A percentile compares a stretch with the other conserved stretches of the same genome.
Conservation (phyloP, 1,284 basidiomycete genomes). For the Moesziomyces sp. region DNA sequence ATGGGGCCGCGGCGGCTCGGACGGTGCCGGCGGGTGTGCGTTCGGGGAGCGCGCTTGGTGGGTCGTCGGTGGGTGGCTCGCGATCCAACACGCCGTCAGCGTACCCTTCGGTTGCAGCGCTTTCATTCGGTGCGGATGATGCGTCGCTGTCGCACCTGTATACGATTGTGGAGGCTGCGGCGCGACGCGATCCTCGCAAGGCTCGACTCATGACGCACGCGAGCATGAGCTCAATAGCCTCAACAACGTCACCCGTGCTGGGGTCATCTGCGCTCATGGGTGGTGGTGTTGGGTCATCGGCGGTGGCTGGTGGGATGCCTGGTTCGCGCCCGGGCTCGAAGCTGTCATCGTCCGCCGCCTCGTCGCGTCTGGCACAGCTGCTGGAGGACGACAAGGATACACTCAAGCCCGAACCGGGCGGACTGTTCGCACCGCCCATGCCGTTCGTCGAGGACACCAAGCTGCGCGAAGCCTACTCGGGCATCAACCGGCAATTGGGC, state of each 20-base stretch:
- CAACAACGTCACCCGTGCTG: constrained; percentile 13
- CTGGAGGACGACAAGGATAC: constrained; percentile 23
- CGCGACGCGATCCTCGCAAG: constrained; percentile 46
- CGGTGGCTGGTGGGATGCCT: no score
- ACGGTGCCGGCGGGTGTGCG: constrained; percentile 1
- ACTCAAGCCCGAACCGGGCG: constrained; percentile 40
- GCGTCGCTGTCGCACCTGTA: constrained; percentile 55
- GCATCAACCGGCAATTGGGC: constrained; percentile 33
- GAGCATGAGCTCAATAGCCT: constrained; percentile 24
- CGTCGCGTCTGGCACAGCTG: constrained; percentile 3
- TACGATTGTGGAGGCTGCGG: constrained; percentile 57
- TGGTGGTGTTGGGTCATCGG: not conserved
- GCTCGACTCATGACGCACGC: constrained; percentile 26
- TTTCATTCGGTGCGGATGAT: constrained; percentile 43
- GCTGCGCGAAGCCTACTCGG: constrained; percentile 34
- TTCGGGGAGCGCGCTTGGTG: constrained; percentile 9
- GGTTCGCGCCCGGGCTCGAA: constrained; percentile 7
- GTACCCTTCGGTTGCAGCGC: constrained; percentile 26
- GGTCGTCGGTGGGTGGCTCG: not conserved
- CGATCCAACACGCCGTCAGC: constrained; percentile 28
- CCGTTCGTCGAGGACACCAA: constrained; percentile 42
- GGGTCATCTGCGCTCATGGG: constrained; percentile 3
- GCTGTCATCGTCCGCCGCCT: constrained; percentile 14
- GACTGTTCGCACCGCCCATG: constrained; percentile 47
- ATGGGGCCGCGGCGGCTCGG: no score